Base-by-base conservation (phyloP, 768 basidiomycete genomes). In the Boletellus ananas region DNA sequence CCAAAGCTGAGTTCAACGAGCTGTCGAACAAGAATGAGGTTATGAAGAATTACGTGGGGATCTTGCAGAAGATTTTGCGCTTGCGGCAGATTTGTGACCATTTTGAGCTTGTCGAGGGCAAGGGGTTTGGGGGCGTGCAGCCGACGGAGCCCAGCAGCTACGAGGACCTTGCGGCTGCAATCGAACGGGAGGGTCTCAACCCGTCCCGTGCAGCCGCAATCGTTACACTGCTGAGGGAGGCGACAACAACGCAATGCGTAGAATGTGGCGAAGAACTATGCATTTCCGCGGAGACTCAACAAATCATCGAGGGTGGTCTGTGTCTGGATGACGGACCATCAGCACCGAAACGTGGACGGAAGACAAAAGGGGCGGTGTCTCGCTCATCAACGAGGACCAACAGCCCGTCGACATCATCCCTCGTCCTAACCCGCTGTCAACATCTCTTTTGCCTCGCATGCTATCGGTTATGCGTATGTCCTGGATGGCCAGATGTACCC, bases 71-170 rank as follows among this genome's bases (percentile, higher is more conserved):
- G 75, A 90, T 98, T 50, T 75, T 99, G 45, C 90, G 94, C 20
- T 78, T 99, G 40, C 88, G 96, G 47, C 95, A 98, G 73, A 98
- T 98, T 43, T 99, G 96, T 70, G 94, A 97, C 64, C 95, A 99
- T 69, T 90, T 80, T 59, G 91, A 92, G 60, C 78, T 97, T 33
- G 87, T 97, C 4, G 79, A 87, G 60, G 84, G 83, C 37, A 87
- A 89, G 60, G 80, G 74, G 42, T 63, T 66, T 10, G 75, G 72
- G 49, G 77, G 78, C 25, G 61, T 65, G 27, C 74, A 74, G 60
- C 54, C 59, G 43, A 75, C 75, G 27, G 84, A 85, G 33, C 61
- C 70, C 44, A 71, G 72, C 51, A 74, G 71, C 39, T 93, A 91
- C 59, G 90, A 94, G 59, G 86, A 91, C 45, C 79, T 93, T 21